phyloP scores from a whole-genome alignment of 768 basidiomycete species.

The Termitomyces sp. region DNA sequence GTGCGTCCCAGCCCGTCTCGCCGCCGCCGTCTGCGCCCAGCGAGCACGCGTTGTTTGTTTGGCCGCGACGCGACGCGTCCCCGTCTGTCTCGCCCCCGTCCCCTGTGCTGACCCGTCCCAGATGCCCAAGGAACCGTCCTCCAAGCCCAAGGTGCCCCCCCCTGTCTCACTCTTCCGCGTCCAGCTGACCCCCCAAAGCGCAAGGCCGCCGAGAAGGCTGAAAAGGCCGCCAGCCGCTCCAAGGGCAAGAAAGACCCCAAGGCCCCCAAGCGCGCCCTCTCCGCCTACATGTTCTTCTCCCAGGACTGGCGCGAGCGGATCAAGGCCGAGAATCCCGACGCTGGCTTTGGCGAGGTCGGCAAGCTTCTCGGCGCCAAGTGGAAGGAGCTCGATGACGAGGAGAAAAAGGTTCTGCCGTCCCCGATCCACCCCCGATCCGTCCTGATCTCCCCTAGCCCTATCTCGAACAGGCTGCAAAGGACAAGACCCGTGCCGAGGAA shows the following conservation, averaged over 20 bases:
- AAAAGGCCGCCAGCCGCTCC: conserved; percentile 43
- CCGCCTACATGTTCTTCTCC: conserved; percentile 99
- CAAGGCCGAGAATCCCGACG: conserved; percentile 94
- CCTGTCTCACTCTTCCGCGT: conserved; percentile 4
- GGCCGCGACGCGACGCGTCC: conserved; percentile 7
- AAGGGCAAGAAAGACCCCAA: conserved; percentile 69
- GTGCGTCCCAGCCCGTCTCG: background rate
- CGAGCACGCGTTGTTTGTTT: conserved; percentile 12
- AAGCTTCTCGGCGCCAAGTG: conserved; percentile 94
- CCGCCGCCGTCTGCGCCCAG: conserved; percentile 2
- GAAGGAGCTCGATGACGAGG: conserved; percentile 89
- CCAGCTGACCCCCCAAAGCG: conserved; percentile 35
- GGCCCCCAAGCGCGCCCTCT: conserved; percentile 87
- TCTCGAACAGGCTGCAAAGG: conserved; percentile 75
- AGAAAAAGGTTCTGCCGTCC: conserved; percentile 67
- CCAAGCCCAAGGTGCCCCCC: conserved; percentile 57
- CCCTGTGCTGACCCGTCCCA: conserved; percentile 15
- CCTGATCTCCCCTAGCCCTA: conserved; percentile 57
- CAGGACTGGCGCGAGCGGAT: conserved; percentile 95
- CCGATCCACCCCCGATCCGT: background rate
- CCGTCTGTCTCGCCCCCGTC: background rate
- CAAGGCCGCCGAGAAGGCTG: conserved; percentile 71
- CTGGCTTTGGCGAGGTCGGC: conserved; percentile 90
- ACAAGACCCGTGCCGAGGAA: conserved; percentile 83
- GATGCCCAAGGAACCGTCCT: conserved; percentile 72